Conservation (phyloP, 2,329 filamentous ascomycete genomes). For the Mariannaea sp. region DNA sequence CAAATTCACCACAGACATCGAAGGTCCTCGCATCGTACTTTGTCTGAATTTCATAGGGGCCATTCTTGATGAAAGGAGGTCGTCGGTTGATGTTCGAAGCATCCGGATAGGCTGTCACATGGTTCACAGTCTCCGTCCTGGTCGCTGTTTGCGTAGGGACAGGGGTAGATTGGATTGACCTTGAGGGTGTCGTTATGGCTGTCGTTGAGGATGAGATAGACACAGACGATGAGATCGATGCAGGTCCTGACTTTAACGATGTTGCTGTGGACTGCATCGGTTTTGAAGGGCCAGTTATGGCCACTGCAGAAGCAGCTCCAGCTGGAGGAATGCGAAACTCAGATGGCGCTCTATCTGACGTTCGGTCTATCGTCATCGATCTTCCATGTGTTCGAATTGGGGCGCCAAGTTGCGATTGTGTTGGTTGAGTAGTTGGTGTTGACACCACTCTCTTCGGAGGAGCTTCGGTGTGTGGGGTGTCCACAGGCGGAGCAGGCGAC, state of each 20-base stretch:
- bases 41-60: slow-evolving; percentile 76
- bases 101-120: slow-evolving; percentile 76
- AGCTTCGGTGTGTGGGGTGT: slow-evolving; percentile 27
- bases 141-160: slow-evolving; percentile 27
- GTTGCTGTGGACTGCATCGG: slow-evolving; percentile 28
- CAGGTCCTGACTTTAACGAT: slow-evolving; percentile 29
- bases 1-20: slow-evolving; percentile 84
- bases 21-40: slow-evolving; percentile 87
- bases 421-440: slow-evolving; percentile 38
- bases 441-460: slow-evolving; percentile 41
- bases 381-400: slow-evolving; percentile 40
- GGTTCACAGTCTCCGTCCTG: slow-evolving; percentile 52
- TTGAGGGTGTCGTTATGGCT: neutral
- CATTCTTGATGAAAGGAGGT: slow-evolving; percentile 74
- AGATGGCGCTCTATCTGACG: slow-evolving; percentile 32
- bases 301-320: slow-evolving; percentile 20
- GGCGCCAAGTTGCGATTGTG: slow-evolving; percentile 39
- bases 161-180: slow-evolving; percentile 16
- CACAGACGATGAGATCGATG: slow-evolving; percentile 4
- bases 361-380: slow-evolving; percentile 45
- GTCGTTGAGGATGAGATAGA: slow-evolving; percentile 44
- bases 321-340: slow-evolving; percentile 34
- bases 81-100: slow-evolving; percentile 82
- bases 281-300: slow-evolving; percentile 24
- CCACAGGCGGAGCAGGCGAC: slow-evolving; percentile 28